phyloP scores from a whole-genome alignment of 495 filamentous ascomycete species.

The Cryomyces antarcticus region DNA sequence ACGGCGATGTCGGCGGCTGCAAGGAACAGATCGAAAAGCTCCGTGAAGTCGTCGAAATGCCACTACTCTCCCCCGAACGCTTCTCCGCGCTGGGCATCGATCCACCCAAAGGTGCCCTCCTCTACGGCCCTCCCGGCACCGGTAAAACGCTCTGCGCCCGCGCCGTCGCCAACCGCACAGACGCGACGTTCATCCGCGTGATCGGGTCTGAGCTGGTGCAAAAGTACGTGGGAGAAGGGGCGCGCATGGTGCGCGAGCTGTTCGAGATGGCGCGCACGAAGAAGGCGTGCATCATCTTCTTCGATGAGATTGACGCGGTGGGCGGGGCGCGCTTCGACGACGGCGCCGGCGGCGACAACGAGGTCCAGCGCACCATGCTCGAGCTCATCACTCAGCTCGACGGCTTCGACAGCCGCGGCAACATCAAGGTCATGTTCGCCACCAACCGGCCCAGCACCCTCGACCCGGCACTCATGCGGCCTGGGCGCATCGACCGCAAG shows the following conservation, averaged over 20 bases:
- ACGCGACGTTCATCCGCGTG: slow-evolving; percentile 95
- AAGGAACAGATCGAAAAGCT: slow-evolving; percentile 99
- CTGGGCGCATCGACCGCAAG: slow-evolving; percentile 94
- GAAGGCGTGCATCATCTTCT: slow-evolving; percentile 99
- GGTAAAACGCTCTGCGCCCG: slow-evolving; percentile 95
- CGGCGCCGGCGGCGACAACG: slow-evolving; percentile 92
- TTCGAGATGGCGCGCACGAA: slow-evolving; percentile 99
- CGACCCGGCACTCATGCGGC: slow-evolving; percentile 90
- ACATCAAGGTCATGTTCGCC: slow-evolving; percentile 99
- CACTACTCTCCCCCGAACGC: slow-evolving; percentile 82
- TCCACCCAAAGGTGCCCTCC: slow-evolving; percentile 87
- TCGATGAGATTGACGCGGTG: slow-evolving; percentile 96
- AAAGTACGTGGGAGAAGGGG: slow-evolving; percentile 97
- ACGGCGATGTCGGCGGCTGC: slow-evolving; percentile 95
- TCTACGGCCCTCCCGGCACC: slow-evolving; percentile 93
- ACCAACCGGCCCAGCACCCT: slow-evolving; percentile 93
- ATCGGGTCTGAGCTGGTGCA: slow-evolving; percentile 95
- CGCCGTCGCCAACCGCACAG: slow-evolving; percentile 91
- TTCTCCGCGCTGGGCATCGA: slow-evolving; percentile 97
- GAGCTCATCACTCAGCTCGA: slow-evolving; percentile 96
- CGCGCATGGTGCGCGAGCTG: slow-evolving; percentile 91
- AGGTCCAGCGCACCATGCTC: slow-evolving; percentile 98
- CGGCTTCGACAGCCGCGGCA: slow-evolving; percentile 90
- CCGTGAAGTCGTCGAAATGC: slow-evolving; percentile 96
- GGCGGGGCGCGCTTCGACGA: slow-evolving; percentile 98